A percentile compares a stretch with the other conserved stretches of the same genome.
phyloP scores from a whole-genome alignment of 352 stramenopile species.

The Globisporangium cystogenes region DNA sequence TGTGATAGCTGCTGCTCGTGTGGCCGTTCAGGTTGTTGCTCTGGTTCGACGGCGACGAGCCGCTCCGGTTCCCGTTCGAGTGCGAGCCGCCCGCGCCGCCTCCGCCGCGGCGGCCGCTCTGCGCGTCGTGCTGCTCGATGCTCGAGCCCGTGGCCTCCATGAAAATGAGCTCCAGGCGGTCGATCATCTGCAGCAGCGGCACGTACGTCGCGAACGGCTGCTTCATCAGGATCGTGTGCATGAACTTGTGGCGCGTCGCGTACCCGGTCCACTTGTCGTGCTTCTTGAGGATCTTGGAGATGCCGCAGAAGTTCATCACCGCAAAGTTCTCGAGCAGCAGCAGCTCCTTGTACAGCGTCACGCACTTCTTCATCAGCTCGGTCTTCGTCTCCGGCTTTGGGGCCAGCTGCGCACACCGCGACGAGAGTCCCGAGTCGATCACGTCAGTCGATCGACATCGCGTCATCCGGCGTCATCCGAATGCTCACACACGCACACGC shows the following conservation, averaged over 20 bases:
- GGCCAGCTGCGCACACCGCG: constrained; percentile 17
- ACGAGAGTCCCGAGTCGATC: neutral
- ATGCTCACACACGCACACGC: neutral
- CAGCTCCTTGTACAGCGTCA: constrained; percentile 83
- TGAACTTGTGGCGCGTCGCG: constrained; percentile 87
- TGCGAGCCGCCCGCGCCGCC: constrained; percentile 11
- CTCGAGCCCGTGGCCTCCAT: constrained; percentile 83
- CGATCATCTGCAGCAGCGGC: constrained; percentile 82
- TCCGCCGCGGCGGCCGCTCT: constrained; percentile 31
- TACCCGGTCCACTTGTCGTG: constrained; percentile 91
- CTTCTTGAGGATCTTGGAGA: constrained; percentile 90
- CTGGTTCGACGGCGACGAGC: constrained; percentile 4
- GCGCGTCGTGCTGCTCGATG: constrained; percentile 79
- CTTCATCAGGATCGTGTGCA: constrained; percentile 88
- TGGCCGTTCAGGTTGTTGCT: neutral
- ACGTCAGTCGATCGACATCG: neutral
- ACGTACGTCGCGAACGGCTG: constrained; percentile 85
- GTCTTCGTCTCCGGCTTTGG: constrained; percentile 58
- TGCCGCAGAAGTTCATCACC: constrained; percentile 88
- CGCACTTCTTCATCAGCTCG: constrained; percentile 74
- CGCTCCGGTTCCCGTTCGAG: neutral
- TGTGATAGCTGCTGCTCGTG: constrained; percentile 7
- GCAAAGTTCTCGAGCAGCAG: constrained; percentile 86
- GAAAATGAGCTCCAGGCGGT: constrained; percentile 84
- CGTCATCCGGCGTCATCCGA: too few relatives aligned